Conservation (phyloP, 345 rosid species). For the Eucalyptus polyanthemos region DNA sequence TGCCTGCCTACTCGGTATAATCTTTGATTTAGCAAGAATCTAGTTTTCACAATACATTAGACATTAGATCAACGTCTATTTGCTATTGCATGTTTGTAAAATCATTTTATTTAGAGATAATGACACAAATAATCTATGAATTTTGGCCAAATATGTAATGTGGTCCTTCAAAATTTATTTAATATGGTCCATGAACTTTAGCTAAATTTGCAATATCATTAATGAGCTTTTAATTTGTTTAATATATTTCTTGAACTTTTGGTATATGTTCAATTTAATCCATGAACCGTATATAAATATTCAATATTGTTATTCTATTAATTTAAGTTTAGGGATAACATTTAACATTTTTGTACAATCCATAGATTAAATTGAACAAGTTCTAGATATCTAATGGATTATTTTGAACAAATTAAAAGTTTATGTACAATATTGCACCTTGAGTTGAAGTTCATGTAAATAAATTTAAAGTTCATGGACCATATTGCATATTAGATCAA, state of each 20-base stretch:
- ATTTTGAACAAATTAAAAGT: too few species aligned
- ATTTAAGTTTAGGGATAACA: neutral
- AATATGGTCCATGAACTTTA: too few species aligned
- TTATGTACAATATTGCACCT: neutral
- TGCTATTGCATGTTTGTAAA: neutral
- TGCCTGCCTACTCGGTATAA: neutral
- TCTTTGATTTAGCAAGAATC: neutral
- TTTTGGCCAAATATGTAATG: too few species aligned
- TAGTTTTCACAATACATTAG: neutral
- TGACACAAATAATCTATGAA: too few species aligned
- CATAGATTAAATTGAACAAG: neutral
- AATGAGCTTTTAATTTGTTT: too few species aligned
- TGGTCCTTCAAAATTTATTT: too few species aligned
- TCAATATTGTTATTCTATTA: too few species aligned
- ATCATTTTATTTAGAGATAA: neutral
- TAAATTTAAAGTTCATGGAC: too few species aligned
- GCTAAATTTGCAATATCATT: too few species aligned
- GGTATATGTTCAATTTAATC: too few species aligned
- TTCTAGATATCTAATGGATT: neutral
- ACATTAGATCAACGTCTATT: neutral
- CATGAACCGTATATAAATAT: too few species aligned
- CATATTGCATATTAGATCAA: too few species aligned
- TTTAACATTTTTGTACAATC: neutral
- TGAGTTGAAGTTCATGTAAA: neutral
- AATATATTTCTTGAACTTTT: neutral